phyloP scores from a whole-genome alignment of 2,329 filamentous ascomycete species.

The Botrytis galanthina region DNA sequence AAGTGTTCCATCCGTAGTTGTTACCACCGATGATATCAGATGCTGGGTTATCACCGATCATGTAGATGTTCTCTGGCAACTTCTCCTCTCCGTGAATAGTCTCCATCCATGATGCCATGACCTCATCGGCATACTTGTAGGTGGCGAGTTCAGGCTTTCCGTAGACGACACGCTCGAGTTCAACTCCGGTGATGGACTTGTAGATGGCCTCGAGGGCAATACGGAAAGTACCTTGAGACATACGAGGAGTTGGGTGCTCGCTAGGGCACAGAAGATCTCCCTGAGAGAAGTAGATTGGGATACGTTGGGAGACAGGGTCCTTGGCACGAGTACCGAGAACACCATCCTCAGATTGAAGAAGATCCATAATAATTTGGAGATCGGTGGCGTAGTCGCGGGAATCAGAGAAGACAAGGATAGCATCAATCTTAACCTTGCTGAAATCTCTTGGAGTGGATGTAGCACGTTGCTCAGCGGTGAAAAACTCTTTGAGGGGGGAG shows the following conservation, averaged over 20 bases:
- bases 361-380: conserved; percentile 73
- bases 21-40: conserved; percentile 75
- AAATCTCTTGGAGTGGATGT: conserved; percentile 62
- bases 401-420: conserved; percentile 73
- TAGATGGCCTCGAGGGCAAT: conserved; percentile 73
- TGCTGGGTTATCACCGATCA: conserved; percentile 73
- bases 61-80: conserved; percentile 61
- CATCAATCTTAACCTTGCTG: conserved; percentile 67
- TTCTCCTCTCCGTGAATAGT: conserved; percentile 63
- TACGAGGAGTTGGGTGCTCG: conserved; percentile 63
- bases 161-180: conserved; percentile 73
- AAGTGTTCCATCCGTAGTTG: conserved; percentile 81
- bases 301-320: conserved; percentile 62
- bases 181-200: conserved; percentile 64
- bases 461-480: conserved; percentile 65
- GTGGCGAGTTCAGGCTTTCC: conserved; percentile 72
- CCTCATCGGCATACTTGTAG: conserved; percentile 77
- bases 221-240: conserved; percentile 74
- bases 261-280: conserved; percentile 64
- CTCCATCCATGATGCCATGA: conserved; percentile 73
- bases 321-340: conserved; percentile 62
- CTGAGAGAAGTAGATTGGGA: conserved; percentile 73
- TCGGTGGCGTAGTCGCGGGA: conserved; percentile 72
- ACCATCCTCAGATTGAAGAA: conserved; percentile 67
- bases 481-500: conserved; percentile 63